These are phyloP conservation scores for Mycena floridula DNA, from an alignment of 768 basidiomycete species.

Conservation along the genomic window DNA sequence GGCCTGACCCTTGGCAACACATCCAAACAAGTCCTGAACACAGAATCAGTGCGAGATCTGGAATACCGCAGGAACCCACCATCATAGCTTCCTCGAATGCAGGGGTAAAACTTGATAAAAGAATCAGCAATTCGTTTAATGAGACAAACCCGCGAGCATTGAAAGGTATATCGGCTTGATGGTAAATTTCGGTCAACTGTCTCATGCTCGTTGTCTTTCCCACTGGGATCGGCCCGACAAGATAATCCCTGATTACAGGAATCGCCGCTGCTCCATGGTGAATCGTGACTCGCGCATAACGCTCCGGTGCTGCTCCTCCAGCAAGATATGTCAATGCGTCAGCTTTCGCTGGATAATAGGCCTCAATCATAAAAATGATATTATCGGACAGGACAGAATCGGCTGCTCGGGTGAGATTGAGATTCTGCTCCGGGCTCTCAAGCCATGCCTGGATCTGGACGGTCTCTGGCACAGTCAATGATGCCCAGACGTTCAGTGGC, in stretches of 20 bases:
- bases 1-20: constrained; percentile 30
- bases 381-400: constrained; percentile 34
- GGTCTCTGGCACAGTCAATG: constrained; percentile 39
- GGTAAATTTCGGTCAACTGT: constrained; percentile 45
- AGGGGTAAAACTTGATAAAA: constrained; percentile 27
- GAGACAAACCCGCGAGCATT: constrained; percentile 39
- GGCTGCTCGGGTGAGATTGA: constrained; percentile 41
- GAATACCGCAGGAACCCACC: constrained; percentile 21
- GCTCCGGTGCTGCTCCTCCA: constrained; percentile 24
- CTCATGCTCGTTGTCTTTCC: constrained; percentile 29
- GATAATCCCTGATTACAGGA: constrained; percentile 46
- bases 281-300: constrained; percentile 44
- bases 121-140: constrained; percentile 20
- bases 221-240: constrained; percentile 54
- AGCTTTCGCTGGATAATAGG: constrained; percentile 40
- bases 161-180: constrained; percentile 44
- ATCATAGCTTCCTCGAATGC: constrained; percentile 34
- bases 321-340: constrained; percentile 42
- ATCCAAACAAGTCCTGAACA: constrained; percentile 43
- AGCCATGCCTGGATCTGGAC: constrained; percentile 41
- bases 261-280: constrained; percentile 37
- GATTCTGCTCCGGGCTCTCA: constrained; percentile 26
- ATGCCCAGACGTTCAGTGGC: constrained; percentile 45
- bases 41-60: background rate
- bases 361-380: constrained; percentile 43